Evolutionary conservation across 768 basidiomycete genomes (phyloP), one percentile per base, ranked within the genome.

Genomic region (Lentinula sp.): DNA sequence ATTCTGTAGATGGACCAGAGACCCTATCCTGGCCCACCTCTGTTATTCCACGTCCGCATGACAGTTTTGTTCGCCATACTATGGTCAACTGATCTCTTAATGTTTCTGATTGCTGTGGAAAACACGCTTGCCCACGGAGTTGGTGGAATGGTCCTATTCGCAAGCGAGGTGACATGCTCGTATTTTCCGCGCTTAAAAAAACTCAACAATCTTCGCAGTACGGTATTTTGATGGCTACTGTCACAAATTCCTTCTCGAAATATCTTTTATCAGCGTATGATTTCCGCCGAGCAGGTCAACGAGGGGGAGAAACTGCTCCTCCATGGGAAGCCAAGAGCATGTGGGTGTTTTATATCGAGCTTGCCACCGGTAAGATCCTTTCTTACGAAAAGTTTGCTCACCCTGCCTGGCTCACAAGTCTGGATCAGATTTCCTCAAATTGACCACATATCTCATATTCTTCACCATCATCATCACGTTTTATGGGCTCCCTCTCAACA

Each of bases 281-380:
- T 70, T 74, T 94, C 51, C 80, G 91, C 32, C 81, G 93, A 23
- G 93, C 95, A 2, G 83, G 85, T 52, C 77, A 79, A 57, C 75
- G 88, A 60, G 92, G 92, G 40, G 91, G 91, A 34, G 91, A 90
- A 71, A 89, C 89, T 71, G 86, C 91, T 1, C 88, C 94, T 64
- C 84, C 88, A 51, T 98, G 97, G 97, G 95, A 99, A 73, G 89
- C 95, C 69, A 98, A 98, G 80, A 94, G 92, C 77, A 95, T 98
- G 87, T 95, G 87, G 80, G 78, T 91, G 8, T 98, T 97, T 76
- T 98, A 98, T 70, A 86, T 98, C 61, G 97, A 98, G 69, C 75
- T 98, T 57, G 78, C 81, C 31, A 95, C 95, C 45, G 95, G 96
- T 95, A 64, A 51, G 85, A 74, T 18, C 54, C 57, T 39, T 59